Base-by-base conservation (phyloP, 2,329 filamentous ascomycete species). In the Claviceps paspali region DNA sequence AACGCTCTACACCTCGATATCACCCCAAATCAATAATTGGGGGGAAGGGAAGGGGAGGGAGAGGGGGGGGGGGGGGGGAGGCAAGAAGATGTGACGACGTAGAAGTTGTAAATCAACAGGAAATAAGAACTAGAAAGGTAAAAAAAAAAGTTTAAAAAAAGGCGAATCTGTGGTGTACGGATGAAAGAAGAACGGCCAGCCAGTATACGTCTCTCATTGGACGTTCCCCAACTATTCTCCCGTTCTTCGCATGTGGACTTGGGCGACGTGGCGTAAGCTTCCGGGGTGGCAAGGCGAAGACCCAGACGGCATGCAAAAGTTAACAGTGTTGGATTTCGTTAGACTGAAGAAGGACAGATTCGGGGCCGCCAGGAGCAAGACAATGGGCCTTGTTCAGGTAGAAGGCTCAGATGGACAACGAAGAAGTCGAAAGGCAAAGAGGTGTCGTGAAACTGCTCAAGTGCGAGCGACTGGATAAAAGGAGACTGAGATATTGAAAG, bases 181-280 rank as follows among this genome's bases (percentile, higher is more conserved):
- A 33, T 22, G 12, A 11, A 28, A 34, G 15, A 18, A 15, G 17
- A 26, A 37, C 30, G 34, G 22, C 15, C n/a, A 24, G 34, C 27
- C 34, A 37, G 22, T 27, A 26, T 30, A 31, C 29, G 36, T 39
- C 38, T 41, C 31, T 34, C 36, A 43, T 41, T 39, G 36, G 35
- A 14, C 29, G 29, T 26, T 18, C 17, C 31, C 23, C 28, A 30
- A 27, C 22, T 37, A 22, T 27, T 30, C 31, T 36, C 38, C 33
- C 37, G 37, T 37, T 43, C 30, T 37, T 38, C 35, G 29, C 38
- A 35, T 14, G 15, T 36, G 32, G 23, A 35, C 31, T 34, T 30
- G 21, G 24, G 24, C 29, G 36, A 37, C 34, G 29, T 37, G 38
- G 26, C 34, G 32, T 33, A 36, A 36, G 28, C 36, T 37, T 35